These are phyloP conservation scores for Pythium folliculosum DNA, from an alignment of 352 stramenopile genomes.

Conservation along the genomic window DNA sequence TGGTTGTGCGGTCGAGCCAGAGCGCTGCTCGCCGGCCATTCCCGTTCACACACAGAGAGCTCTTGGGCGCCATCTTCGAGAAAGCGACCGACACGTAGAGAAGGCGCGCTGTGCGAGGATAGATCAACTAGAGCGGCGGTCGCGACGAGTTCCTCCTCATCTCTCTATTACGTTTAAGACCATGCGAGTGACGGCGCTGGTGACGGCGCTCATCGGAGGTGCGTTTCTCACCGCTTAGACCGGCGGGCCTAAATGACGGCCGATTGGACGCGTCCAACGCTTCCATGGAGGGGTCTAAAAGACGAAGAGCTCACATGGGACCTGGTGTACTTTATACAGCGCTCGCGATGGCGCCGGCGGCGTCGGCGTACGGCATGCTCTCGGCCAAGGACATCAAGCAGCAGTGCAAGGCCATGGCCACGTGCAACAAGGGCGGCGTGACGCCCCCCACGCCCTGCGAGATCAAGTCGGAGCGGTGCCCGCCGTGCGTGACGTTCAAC, in stretches of 20 bases:
- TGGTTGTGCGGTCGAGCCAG: slow-evolving; percentile 4
- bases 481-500: slow-evolving; percentile 37
- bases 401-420: slow-evolving; percentile 25
- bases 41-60: slow-evolving; percentile 5
- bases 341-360: slow-evolving; percentile 5
- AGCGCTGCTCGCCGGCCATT: slow-evolving; percentile 1
- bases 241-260: neutral
- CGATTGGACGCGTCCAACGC: neutral
- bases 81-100: neutral
- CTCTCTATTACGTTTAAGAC: slow-evolving; percentile 20
- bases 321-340: slow-evolving; percentile 1
- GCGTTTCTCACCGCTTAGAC: slow-evolving; percentile 9
- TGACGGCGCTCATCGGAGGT: slow-evolving; percentile 18
- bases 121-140: neutral
- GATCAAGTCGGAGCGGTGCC: slow-evolving; percentile 31
- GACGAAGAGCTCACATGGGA: neutral
- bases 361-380: slow-evolving; percentile 3
- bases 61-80: neutral
- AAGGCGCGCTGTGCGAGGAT: neutral
- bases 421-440: slow-evolving; percentile 35
- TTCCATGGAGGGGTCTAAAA: neutral
- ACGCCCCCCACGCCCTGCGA: slow-evolving; percentile 23
- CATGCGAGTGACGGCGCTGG: slow-evolving; percentile 11
- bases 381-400: slow-evolving; percentile 16
- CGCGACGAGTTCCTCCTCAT: neutral